Conservation (phyloP, 2,329 filamentous ascomycete genomes). For the Cercospora sojina region DNA sequence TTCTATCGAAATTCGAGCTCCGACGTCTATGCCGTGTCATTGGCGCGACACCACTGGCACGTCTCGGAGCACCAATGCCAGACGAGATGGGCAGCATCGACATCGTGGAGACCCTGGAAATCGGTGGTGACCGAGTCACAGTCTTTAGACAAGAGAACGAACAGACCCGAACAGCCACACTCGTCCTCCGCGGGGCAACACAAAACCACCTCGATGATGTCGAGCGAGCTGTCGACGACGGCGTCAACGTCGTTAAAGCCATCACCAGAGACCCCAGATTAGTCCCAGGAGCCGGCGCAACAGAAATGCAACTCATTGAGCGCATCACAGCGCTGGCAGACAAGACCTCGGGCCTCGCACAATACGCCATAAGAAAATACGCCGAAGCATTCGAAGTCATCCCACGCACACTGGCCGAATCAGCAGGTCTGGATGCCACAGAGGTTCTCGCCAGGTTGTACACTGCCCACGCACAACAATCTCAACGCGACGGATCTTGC, state of each 20-base stretch:
- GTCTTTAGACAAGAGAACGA: slow-evolving; percentile 97
- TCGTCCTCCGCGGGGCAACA: slow-evolving; percentile 91
- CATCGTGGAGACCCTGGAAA: slow-evolving; percentile 94
- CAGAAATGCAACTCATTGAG: slow-evolving; percentile 91
- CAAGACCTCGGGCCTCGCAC: slow-evolving; percentile 85
- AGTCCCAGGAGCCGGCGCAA: slow-evolving; percentile 90
- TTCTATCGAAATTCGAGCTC: slow-evolving; percentile 97
- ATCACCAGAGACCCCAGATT: slow-evolving; percentile 90
- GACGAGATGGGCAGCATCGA: slow-evolving; percentile 97
- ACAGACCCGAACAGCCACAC: slow-evolving; percentile 84
- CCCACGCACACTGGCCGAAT: slow-evolving; percentile 89
- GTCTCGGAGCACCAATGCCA: slow-evolving; percentile 97
- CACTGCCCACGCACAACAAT: slow-evolving; percentile 65
- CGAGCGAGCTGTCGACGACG: slow-evolving; percentile 94
- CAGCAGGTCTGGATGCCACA: slow-evolving; percentile 93
- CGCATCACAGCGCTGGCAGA: slow-evolving; percentile 87
- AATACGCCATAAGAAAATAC: slow-evolving; percentile 97
- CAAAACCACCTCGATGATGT: slow-evolving; percentile 98
- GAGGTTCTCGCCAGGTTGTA: slow-evolving; percentile 91
- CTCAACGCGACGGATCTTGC: slow-evolving; percentile 10
- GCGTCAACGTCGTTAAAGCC: slow-evolving; percentile 97
- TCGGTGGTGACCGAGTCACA: slow-evolving; percentile 95
- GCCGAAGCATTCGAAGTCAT: slow-evolving; percentile 98
- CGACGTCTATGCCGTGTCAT: slow-evolving; percentile 93
- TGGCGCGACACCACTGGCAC: slow-evolving; percentile 91